phyloP scores from a whole-genome alignment of 176 grass and related monocot genomes.

The Juncus effusus region DNA sequence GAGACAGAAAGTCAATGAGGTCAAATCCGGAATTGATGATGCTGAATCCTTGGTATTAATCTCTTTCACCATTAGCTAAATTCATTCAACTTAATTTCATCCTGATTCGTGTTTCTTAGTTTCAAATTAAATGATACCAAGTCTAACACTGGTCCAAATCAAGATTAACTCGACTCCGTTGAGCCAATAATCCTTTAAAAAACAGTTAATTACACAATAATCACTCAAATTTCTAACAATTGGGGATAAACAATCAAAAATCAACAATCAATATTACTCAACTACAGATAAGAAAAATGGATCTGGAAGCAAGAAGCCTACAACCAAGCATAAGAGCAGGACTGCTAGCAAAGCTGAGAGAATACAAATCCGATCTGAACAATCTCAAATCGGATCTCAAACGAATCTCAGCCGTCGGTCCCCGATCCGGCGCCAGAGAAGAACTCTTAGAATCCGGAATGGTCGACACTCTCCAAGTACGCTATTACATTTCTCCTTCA shows the following conservation, averaged over 20 bases:
- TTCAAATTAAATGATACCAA: conserved; percentile 1
- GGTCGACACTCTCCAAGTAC: conserved; percentile 68
- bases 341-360: conserved; percentile 74
- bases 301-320: conserved; percentile 91
- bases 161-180: too few species aligned
- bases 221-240: not conserved
- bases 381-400: conserved; percentile 78
- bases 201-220: not conserved
- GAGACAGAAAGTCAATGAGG: conserved; percentile 78
- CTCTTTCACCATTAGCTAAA: not conserved
- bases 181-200: not conserved
- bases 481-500: not conserved
- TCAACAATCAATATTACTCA: conserved; percentile 1
- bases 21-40: conserved; percentile 75
- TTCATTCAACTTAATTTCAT: not conserved
- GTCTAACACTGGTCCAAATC: not conserved
- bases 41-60: conserved; percentile 60
- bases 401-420: conserved; percentile 43
- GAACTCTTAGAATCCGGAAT: conserved; percentile 86
- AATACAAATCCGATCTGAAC: conserved; percentile 95
- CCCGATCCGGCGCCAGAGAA: conserved; percentile 56
- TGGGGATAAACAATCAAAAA: not conserved
- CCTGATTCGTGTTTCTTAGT: not conserved
- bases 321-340: conserved; percentile 77
- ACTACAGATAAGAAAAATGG: conserved; percentile 90